Percentiles rank a stretch among this genome's conserved stretches.
Evolutionary conservation across 163 green algal genomes (phyloP).

Genomic region (Scenedesmus sp.): DNA sequence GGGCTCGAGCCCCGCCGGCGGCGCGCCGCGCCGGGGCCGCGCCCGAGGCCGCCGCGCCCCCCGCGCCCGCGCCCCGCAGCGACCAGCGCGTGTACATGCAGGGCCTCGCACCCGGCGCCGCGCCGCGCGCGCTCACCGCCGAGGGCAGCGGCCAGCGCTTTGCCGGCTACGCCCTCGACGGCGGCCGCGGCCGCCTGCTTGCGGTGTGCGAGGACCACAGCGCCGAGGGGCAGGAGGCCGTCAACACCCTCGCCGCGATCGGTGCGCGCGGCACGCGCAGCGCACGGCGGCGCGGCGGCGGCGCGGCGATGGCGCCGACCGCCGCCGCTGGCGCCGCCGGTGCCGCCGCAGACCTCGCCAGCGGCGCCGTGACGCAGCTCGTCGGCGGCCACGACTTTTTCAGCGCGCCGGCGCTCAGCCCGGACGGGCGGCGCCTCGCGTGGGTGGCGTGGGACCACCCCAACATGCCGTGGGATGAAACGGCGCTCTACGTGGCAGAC

Average conservation of each 20-base stretch:
- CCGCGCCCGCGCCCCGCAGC: too few species aligned
- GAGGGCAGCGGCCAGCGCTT: slow-evolving; percentile 62
- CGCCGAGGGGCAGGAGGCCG: slow-evolving; percentile 50
- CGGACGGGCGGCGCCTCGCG: slow-evolving; percentile 64
- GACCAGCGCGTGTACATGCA: neutral
- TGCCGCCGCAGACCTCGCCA: slow-evolving; percentile 54
- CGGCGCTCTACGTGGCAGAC: slow-evolving; percentile 61
- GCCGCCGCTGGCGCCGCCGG: too few species aligned
- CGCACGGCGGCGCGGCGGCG: neutral
- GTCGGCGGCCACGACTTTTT: slow-evolving; percentile 76
- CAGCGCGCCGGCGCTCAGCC: slow-evolving; percentile 58
- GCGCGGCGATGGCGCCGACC: neutral
- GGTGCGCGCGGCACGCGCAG: slow-evolving; percentile 50
- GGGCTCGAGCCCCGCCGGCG: too few species aligned
- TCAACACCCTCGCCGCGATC: slow-evolving; percentile 70
- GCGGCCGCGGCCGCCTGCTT: slow-evolving; percentile 52
- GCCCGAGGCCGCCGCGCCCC: too few species aligned
- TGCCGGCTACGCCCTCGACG: slow-evolving; percentile 67
- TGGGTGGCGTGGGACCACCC: slow-evolving; percentile 75
- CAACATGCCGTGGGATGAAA: slow-evolving; percentile 82
- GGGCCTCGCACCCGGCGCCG: neutral
- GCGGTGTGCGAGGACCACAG: slow-evolving; percentile 74
- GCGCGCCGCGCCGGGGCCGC: too few species aligned
- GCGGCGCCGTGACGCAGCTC: slow-evolving; percentile 57
- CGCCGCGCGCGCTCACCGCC: slow-evolving; percentile 48